Evolutionary conservation across 257 asterid species (phyloP), one percentile per base, ranked within the genome.

Genomic region (Knoxia roxburghii): DNA sequence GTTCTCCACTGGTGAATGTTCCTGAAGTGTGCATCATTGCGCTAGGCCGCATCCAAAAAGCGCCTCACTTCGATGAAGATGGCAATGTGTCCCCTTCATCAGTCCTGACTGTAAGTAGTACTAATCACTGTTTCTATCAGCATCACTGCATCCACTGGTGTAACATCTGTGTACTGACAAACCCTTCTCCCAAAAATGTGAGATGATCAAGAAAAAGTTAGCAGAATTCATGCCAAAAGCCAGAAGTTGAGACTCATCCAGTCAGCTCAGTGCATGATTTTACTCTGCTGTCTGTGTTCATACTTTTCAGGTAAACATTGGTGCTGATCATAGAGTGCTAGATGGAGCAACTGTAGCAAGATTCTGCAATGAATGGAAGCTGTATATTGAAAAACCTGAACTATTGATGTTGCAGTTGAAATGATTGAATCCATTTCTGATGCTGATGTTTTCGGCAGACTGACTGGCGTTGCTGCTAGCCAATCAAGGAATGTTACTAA

Each of bases 351-450:
- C 95, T 0, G 98, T 92, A 7, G 98, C 98, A 17, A 82, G 66
- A 66, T 92, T 92, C 87, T 89, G 97, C 85, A 92, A 89, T 37
- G 89, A 87, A 68, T 92, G 98, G 98, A 89, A 92, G 82, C 81
- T 72, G 14, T 80, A 79, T 64, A 63, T 87, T 13, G 97, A 92
- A 76, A 89, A 89, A 63, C 98, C 97, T 9, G 96, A 92, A 81
- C 96, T 89, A 26, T 68, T 89, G 72, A 75, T 85, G 87, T 79
- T 92, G 84, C 87, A 86, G 27, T 83, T 84, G 89, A 89, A 81
- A 80, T 92, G 53, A 55, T 46, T 59, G 50, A 46, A 23, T 7
- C 20, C 5, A 17, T 12, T 15, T 14, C 45, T 15, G 15, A n/a
- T n/a, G n/a, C n/a, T n/a, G n/a, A n/a, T n/a, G n/a, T n/a, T n/a